phyloP scores from a whole-genome alignment of 2,329 filamentous ascomycete genomes.

The Diaporthe longicolla region DNA sequence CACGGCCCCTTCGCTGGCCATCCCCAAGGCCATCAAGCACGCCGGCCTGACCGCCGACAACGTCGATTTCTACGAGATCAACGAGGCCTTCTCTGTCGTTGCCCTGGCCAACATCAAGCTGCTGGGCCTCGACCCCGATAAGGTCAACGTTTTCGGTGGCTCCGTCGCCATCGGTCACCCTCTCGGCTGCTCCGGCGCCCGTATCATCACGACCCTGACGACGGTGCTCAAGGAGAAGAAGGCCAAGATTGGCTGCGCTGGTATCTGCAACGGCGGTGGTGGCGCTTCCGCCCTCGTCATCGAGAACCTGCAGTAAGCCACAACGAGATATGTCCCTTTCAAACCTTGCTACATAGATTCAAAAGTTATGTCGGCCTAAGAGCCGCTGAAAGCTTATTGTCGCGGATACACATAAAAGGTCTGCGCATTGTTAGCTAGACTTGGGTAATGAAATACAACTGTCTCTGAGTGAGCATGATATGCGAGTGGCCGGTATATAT shows the following conservation, averaged over 20 bases:
- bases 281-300: conserved; percentile 95
- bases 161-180: conserved; percentile 97
- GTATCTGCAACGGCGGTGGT: conserved; percentile 98
- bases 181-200: conserved; percentile 91
- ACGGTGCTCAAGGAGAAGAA: conserved; percentile 92
- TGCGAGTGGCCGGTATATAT: background rate
- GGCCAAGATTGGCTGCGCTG: conserved; percentile 92
- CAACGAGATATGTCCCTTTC: background rate
- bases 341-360: background rate
- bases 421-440: background rate
- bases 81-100: conserved; percentile 98
- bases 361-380: background rate
- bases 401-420: conserved; percentile 12
- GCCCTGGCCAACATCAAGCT: conserved; percentile 97
- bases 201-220: conserved; percentile 91
- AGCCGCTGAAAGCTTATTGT: background rate
- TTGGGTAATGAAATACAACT: conserved; percentile 27
- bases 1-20: conserved; percentile 90
- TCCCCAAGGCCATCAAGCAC: conserved; percentile 97
- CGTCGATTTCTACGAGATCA: conserved; percentile 97
- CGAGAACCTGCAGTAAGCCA: conserved; percentile 75
- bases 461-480: background rate
- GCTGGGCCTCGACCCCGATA: conserved; percentile 81
- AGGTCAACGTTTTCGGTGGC: conserved; percentile 95
- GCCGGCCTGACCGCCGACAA: conserved; percentile 83